A percentile compares a stretch with the other conserved stretches of the same genome.
phyloP scores from a whole-genome alignment of 75 land plant genomes.

The Sequoia sempervirens region DNA sequence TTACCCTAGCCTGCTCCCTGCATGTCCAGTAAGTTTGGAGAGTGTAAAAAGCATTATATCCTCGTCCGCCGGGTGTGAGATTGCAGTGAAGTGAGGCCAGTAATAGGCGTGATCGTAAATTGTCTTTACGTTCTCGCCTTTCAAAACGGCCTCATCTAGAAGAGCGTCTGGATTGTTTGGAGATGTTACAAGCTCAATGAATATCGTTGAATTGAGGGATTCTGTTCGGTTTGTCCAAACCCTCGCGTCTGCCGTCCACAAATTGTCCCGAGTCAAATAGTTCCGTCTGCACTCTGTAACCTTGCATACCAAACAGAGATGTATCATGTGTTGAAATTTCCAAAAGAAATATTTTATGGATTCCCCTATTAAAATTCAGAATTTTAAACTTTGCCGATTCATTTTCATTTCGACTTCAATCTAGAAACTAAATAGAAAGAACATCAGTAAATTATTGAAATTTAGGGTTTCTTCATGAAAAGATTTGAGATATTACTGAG shows the following conservation, averaged over 20 bases:
- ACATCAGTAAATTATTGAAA: too few species aligned
- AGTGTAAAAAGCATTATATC: constrained; percentile 45
- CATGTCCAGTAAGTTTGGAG: too few species aligned
- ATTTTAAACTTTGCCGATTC: too few species aligned
- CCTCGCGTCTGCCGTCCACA: constrained; percentile 49
- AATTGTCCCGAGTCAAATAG: constrained; percentile 28
- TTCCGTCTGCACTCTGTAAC: constrained; percentile 36
- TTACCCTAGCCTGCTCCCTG: too few species aligned
- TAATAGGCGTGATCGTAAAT: too few species aligned
- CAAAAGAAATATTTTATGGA: neutral
- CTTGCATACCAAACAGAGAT: constrained; percentile 31
- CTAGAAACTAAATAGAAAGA: too few species aligned
- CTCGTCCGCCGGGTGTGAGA: constrained; percentile 48
- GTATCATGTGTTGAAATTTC: constrained; percentile 12
- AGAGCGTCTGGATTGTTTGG: constrained; percentile 33
- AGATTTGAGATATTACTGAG: constrained; percentile 16
- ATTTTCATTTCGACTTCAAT: too few species aligned
- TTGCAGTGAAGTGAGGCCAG: constrained; percentile 70
- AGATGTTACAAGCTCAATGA: too few species aligned
- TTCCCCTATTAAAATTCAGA: neutral
- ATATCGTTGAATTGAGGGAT: too few species aligned
- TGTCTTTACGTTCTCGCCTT: constrained; percentile 11
- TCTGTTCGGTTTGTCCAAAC: neutral
- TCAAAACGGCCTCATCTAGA: constrained; percentile 25
- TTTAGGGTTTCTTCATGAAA: too few species aligned